phyloP scores from a whole-genome alignment of 768 basidiomycete genomes.

The Tylopilus rubrobrunneus region DNA sequence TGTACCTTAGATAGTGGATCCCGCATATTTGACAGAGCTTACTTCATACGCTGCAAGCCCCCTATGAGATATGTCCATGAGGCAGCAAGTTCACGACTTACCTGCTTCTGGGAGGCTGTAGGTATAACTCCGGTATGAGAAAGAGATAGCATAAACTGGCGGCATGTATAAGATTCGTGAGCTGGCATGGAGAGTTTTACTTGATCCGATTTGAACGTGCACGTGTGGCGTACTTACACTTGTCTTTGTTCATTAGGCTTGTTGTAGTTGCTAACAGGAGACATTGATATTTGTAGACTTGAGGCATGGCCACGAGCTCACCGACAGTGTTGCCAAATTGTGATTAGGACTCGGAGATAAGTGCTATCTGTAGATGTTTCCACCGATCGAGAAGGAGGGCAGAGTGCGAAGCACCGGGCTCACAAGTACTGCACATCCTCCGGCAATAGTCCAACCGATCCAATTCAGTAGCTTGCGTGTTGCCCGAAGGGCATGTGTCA shows the following conservation, averaged over 20 bases:
- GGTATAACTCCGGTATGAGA: constrained; percentile 77
- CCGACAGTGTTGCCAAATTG: constrained; percentile 63
- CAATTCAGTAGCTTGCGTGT: constrained; percentile 51
- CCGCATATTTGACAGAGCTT: constrained; percentile 12
- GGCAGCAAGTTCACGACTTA: constrained; percentile 25
- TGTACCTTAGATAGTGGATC: constrained; percentile 16
- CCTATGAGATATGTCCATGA: constrained; percentile 26
- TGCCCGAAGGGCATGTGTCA: constrained; percentile 48
- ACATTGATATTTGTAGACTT: background rate
- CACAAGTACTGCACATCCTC: constrained; percentile 55
- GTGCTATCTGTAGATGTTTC: constrained; percentile 29
- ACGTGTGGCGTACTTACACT: constrained; percentile 46
- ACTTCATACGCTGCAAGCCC: constrained; percentile 62
- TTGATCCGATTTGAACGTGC: background rate
- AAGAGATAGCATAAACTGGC: constrained; percentile 75
- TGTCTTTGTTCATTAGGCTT: constrained; percentile 74
- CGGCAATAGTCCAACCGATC: constrained; percentile 74
- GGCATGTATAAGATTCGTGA: constrained; percentile 86
- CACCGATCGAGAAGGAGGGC: background rate
- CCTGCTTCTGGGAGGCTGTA: constrained; percentile 50
- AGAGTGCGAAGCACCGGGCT: constrained; percentile 17
- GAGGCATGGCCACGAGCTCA: constrained; percentile 29
- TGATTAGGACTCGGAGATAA: constrained; percentile 57
- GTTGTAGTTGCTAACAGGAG: constrained; percentile 58
- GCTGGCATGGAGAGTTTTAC: constrained; percentile 32